These are phyloP conservation scores for Aureobasidium sp. DNA, from an alignment of 2,329 filamentous ascomycete genomes.

Conservation along the genomic window DNA sequence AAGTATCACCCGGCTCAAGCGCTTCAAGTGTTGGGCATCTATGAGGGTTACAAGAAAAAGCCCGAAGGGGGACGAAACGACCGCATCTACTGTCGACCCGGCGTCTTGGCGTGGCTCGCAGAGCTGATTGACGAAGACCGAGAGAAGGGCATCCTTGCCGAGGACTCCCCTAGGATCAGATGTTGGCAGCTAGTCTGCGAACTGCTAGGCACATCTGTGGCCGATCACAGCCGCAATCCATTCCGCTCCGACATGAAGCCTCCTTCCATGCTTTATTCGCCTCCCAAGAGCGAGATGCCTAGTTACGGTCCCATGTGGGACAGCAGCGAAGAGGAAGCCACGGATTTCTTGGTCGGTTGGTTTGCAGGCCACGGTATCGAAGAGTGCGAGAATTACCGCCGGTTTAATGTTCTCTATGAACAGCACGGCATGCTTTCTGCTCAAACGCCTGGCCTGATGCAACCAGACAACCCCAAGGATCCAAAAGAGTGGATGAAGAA, in stretches of 20 bases:
- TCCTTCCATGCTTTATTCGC: constrained; percentile 6
- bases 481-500: constrained; percentile 23
- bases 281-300: constrained; percentile 18
- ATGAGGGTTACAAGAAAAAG: constrained; percentile 27
- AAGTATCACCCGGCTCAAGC: constrained; percentile 32
- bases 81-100: constrained; percentile 26
- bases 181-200: constrained; percentile 23
- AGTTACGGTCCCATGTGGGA: constrained; percentile 23
- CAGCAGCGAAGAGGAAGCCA: constrained; percentile 21
- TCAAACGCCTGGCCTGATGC: constrained; percentile 4
- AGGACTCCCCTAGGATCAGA: constrained; percentile 18
- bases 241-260: not conserved
- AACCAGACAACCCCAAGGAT: constrained; percentile 20
- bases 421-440: constrained; percentile 10
- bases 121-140: constrained; percentile 17
- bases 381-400: constrained; percentile 22
- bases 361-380: constrained; percentile 23
- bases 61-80: constrained; percentile 20
- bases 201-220: constrained; percentile 12
- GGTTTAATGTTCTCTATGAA: constrained; percentile 27
- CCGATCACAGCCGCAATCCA: not conserved
- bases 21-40: constrained; percentile 30
- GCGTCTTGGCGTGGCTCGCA: constrained; percentile 24
- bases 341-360: constrained; percentile 28
- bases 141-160: constrained; percentile 15